Base-by-base conservation (phyloP, 176 grass and related monocot species). In the Oryza rufipogon region DNA sequence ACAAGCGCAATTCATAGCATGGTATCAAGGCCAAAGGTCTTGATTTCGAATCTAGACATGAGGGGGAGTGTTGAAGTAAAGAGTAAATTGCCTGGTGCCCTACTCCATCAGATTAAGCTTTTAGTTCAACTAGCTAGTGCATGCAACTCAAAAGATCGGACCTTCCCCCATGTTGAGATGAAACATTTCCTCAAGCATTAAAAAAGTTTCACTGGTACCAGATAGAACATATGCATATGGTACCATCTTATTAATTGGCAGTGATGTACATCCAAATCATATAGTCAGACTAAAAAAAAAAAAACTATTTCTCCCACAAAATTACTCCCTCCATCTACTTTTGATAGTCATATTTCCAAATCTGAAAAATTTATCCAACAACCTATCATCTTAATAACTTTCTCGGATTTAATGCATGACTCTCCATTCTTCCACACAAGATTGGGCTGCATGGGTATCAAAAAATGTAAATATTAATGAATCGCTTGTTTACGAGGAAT, bases 211-310 rank as follows among this genome's bases (percentile, higher is more conserved):
- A 54, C 4, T 34, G 78, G 7, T 54, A 70, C 65, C 19, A 80
- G 4, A 17, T 67, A 79, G 2, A 68, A 66, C 44, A 51, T 45
- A 33, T 49, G 64, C 7, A 68, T 22, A 36, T 11, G 30, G 45
- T 52, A 69, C 19, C 46, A 68, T 39, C 33, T 69, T 80, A 80
- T 32, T 68, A 8, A 68, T 66, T 23, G 67, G 44, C 78, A 51
- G 34, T 36, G 30, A 36, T 3, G 14, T 7, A 14, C 14, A 68
- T 68, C 17, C 3, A 63, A 63, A 23, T 22, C 20, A 63, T 63
- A 22, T 19, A 63, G 20, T 23, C n/a, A 63, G 2, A 23, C 58
- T 63, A 44, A 44, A 63, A 22, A 63, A 10, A 10, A 11, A 58
- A 7, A 32, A 32, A 32, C 30, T 23, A 11, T 23, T 63, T 63